Conservation (phyloP, 75 land plant genomes). For the Selaginella moellendorffii region DNA sequence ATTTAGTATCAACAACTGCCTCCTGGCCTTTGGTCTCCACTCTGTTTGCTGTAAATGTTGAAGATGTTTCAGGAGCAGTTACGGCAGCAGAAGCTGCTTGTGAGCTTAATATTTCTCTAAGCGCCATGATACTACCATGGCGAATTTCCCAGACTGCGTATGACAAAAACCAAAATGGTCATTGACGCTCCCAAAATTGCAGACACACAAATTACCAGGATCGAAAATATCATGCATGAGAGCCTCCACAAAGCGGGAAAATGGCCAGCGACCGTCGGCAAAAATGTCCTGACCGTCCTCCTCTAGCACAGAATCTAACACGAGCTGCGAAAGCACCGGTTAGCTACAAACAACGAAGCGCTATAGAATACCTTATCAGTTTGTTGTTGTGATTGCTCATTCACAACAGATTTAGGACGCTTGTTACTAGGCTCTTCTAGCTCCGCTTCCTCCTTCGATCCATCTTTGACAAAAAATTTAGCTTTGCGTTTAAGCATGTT, state of each 20-base stretch:
- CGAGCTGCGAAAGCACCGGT: conserved; percentile 26
- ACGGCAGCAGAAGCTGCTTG: conserved; percentile 86
- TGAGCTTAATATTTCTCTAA: conserved; percentile 80
- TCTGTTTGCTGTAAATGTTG: no score
- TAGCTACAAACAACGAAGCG: neutral
- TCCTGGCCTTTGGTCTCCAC: no score
- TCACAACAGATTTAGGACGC: conserved; percentile 25
- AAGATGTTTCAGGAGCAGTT: no score
- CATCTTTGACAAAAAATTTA: conserved; percentile 66
- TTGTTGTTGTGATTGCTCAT: conserved; percentile 33
- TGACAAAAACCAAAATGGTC: neutral
- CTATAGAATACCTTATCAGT: conserved; percentile 21
- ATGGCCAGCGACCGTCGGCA: conserved; percentile 80
- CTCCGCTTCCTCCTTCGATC: conserved; percentile 57
- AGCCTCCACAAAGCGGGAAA: conserved; percentile 68
- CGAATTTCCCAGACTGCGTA: conserved; percentile 90
- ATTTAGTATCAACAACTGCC: no score
- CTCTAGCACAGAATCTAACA: conserved; percentile 35
- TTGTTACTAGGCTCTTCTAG: conserved; percentile 31
- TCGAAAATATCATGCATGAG: conserved; percentile 93
- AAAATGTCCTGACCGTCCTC: conserved; percentile 50
- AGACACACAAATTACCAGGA: conserved; percentile 35
- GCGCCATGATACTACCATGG: conserved; percentile 95
- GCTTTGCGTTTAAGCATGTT: conserved; percentile 87
- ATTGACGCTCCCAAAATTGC: neutral